Base-by-base conservation (phyloP, 1,284 basidiomycete species). In the Apiotrichum porosum region DNA sequence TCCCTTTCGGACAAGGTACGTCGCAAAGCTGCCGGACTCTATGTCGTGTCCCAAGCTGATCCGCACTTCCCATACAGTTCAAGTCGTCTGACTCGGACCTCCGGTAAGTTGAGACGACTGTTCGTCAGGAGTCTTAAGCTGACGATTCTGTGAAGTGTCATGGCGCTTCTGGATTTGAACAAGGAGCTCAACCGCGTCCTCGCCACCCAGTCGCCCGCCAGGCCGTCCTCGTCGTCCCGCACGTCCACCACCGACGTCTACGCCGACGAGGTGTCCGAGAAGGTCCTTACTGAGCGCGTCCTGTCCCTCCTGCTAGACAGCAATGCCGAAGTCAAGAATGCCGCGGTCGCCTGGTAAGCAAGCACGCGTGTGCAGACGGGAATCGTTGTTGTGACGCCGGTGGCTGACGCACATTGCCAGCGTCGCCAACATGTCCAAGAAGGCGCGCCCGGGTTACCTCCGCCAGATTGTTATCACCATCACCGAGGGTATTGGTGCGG, bases 241-340 rank as follows among this genome's bases (percentile, higher is more conserved):
- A 10, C 9, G 23, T 30, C 24, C 26, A 40, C 38, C 10, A 23
- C 31, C 9, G 47, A 49, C 8, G 24, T 36, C 12, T 62, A 66
- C 41, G 82, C 87, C 35, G 92, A 95, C 67, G 89, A 94, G 68
- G 61, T 76, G 3, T 79, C 83, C 30, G 93, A 97, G 76, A 83
- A 78, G 66, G 87, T 85, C 62, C 82, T 90, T 26, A 78, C 91
- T 37, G 80, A 79, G 37, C 83, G 86, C 62, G 90, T 95, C 1
- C 77, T 97, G 19, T 78, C 82, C 19, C 79, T 94, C 10, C 84
- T 95, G 12, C 84, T 88, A 64, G 95, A 98, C 75, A 84, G 84
- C 73, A 97, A 95, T 62, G 90, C 89, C 14, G 94, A 98, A 75
- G 95, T 98, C 57, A 97, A 97, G 79, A 97, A 97, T 69, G 86